Evolutionary conservation across 345 rosid genomes (phyloP).

Genomic region (Euclidium syriacum): DNA sequence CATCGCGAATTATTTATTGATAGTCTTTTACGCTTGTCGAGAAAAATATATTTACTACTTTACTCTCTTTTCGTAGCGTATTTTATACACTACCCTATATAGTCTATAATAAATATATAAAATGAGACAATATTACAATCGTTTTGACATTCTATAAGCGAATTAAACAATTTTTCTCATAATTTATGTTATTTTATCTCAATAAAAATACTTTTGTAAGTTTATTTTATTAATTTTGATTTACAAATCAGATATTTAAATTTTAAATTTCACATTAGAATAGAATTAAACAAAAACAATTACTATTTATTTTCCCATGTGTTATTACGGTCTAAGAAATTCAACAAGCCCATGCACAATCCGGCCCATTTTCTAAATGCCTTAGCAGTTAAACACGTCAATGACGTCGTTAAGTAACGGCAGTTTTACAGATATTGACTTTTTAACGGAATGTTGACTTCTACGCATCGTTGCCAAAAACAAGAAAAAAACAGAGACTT

Average conservation of each 20-base stretch:
- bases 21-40: background rate
- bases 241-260: no score
- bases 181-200: no score
- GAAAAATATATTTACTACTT: background rate
- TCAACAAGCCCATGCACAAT: background rate
- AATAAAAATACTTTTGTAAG: no score
- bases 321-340: background rate
- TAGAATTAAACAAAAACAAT: no score
- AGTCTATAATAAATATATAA: no score
- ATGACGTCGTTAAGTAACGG: background rate
- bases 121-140: background rate
- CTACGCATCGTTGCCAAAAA: no score
- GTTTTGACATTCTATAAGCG: background rate
- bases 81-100: no score
- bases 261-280: no score
- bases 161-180: no score
- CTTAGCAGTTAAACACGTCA: background rate
- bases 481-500: background rate
- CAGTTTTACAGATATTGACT: background rate
- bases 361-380: background rate
- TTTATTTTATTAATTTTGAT: no score
- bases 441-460: no score
- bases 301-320: no score
- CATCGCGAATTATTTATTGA: slow-evolving; percentile 10
- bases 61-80: background rate